Percentiles rank a stretch among this genome's conserved stretches.
Evolutionary conservation across 345 rosid genomes (phyloP).

Genomic region (Euphorbia tirucalli): DNA sequence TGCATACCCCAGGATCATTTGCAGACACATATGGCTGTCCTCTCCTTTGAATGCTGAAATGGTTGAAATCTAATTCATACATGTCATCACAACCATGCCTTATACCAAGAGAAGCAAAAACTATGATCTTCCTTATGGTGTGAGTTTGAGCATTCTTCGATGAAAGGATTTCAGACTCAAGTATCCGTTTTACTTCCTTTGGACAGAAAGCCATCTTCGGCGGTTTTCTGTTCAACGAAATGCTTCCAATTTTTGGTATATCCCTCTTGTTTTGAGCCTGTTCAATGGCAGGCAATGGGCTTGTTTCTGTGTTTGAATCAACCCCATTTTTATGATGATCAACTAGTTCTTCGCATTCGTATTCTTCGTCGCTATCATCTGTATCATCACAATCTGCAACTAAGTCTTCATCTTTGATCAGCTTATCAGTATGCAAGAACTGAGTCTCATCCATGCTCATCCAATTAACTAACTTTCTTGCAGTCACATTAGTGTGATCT

Average conservation of each 20-base stretch:
- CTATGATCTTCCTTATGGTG: constrained; percentile 54
- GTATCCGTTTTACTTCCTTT: constrained; percentile 43
- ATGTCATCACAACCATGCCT: constrained; percentile 59
- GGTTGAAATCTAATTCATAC: constrained; percentile 52
- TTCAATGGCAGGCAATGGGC: constrained; percentile 13
- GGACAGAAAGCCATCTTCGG: constrained; percentile 57
- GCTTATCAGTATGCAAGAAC: constrained; percentile 25
- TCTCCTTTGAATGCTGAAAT: constrained; percentile 48
- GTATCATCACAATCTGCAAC: constrained; percentile 30
- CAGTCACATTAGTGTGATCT: too few relatives aligned
- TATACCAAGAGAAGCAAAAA: constrained; percentile 49
- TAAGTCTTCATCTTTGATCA: constrained; percentile 27
- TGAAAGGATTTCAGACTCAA: constrained; percentile 35
- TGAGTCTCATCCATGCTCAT: constrained; percentile 39
- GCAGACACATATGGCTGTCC: constrained; percentile 47
- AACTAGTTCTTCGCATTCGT: constrained; percentile 23
- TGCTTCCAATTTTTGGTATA: constrained; percentile 8
- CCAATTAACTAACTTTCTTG: constrained; percentile 38
- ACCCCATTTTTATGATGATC: constrained; percentile 19
- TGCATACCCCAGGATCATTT: constrained; percentile 47
- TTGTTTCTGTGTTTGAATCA: constrained; percentile 14
- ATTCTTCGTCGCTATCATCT: constrained; percentile 36
- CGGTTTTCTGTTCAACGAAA: constrained; percentile 31
- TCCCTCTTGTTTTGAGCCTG: constrained; percentile 16
- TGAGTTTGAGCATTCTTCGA: constrained; percentile 52